Base-by-base conservation (phyloP, 2,329 filamentous ascomycete genomes). In the Trichoderma hamatum region DNA sequence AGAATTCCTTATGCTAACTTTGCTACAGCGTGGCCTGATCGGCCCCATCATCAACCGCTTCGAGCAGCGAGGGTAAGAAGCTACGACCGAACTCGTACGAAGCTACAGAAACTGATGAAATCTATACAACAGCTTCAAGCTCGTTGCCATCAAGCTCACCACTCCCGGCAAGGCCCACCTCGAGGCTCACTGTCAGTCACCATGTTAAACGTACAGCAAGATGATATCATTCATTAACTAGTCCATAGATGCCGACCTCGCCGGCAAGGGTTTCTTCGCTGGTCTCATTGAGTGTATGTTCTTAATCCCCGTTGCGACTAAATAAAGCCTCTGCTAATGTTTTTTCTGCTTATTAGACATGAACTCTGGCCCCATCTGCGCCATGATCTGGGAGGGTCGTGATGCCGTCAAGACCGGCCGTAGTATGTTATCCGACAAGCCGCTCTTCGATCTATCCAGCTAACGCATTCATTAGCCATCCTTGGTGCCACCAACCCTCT, bases 361-460 rank as follows among this genome's bases (percentile, higher is more conserved):
- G 96, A 86, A 89, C 83, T 94, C 90, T 83, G 96, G 96, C 82
- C 96, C 96, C 82, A 95, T 99, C 86, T 91, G 89, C 88, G 96
- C 96, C 87, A 99, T 98, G 95, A 92, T 99, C 85, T 99, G 96
- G 96, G 94, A 99, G 85, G 96, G 96, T 81, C 92, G 92, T 89
- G 94, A 99, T 80, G 96, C 91, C 84, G 94, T 97, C 89, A 98
- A 98, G 92, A 97, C 94, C 77, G 96, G 96, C 84, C 95, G 96
- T 81, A 82, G 90, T 93, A 89, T 76, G 89, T 86, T 73, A 1
- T 11, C 54, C 30, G 28, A 26, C 61, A 32, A 59, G 30, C 30
- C 26, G 51, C 43, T 28, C 56, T 16, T 9, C 16, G 28, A 36
- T n/a, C 13, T 49, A 66, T 51, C 26, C 21, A 70, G 62, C 63